Conservation (phyloP, 1,284 basidiomycete species). For the Heliocybe sulcata region DNA sequence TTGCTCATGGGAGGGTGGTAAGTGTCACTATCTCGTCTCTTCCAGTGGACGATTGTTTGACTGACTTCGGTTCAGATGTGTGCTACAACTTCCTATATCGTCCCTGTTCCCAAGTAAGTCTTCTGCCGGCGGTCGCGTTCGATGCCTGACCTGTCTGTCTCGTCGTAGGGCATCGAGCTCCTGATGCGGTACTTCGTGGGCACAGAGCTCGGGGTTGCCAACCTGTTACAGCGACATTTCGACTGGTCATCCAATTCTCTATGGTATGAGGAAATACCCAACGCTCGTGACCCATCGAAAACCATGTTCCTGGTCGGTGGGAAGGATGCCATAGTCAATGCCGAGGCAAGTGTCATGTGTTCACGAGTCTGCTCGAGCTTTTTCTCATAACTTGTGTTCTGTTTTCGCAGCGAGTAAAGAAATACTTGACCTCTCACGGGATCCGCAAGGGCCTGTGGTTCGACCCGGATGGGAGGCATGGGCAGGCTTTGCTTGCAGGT, state of each 20-base stretch:
- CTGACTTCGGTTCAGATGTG: conserved; percentile 44
- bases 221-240: conserved; percentile 79
- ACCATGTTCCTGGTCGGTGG: conserved; percentile 73
- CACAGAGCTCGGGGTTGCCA: conserved; percentile 79
- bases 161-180: conserved; percentile 70
- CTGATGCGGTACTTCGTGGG: conserved; percentile 84
- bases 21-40: conserved; percentile 13
- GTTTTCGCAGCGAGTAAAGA: conserved; percentile 51
- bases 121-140: background rate
- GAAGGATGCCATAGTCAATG: conserved; percentile 73
- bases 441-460: conserved; percentile 64
- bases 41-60: conserved; percentile 2
- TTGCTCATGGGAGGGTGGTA: conserved; percentile 86
- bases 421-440: conserved; percentile 73
- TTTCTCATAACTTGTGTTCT: conserved; percentile 2
- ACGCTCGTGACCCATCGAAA: conserved; percentile 53
- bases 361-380: background rate
- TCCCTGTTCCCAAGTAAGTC: conserved; percentile 46
- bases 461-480: conserved; percentile 65
- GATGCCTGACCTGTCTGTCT: conserved; percentile 2
- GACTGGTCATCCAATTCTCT: conserved; percentile 86
- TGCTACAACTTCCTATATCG: conserved; percentile 86
- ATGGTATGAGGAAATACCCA: conserved; percentile 85
- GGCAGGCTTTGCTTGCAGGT: conserved; percentile 58
- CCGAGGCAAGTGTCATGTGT: conserved; percentile 37